Percentiles rank a stretch among this genome's conserved stretches.
These are phyloP conservation scores for Sporothrix brasiliensis DNA, from an alignment of 2,329 filamentous ascomycete species.

Conservation along the genomic window DNA sequence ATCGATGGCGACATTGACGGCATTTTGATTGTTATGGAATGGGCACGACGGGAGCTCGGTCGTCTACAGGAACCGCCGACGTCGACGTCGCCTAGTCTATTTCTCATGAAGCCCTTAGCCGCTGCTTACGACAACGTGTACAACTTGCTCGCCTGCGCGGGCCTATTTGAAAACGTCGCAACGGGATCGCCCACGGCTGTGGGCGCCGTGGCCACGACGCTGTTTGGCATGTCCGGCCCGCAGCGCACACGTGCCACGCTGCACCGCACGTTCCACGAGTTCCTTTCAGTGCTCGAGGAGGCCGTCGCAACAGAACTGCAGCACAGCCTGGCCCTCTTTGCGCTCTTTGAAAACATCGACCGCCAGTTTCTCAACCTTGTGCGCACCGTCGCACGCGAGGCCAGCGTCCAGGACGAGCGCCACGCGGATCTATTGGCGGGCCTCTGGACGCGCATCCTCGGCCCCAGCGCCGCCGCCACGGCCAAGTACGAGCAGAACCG, in stretches of 20 bases:
- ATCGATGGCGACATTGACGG: conserved; percentile 92
- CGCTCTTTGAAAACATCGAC: conserved; percentile 90
- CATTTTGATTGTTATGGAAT: conserved; percentile 94
- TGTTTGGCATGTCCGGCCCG: conserved; percentile 79
- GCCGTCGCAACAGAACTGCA: conserved; percentile 82
- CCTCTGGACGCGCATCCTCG: conserved; percentile 84
- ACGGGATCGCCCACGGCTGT: conserved; percentile 66
- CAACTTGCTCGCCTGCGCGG: conserved; percentile 68
- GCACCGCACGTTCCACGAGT: conserved; percentile 85
- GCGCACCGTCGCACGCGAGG: conserved; percentile 81
- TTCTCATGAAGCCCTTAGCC: conserved; percentile 5
- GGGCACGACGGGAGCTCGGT: conserved; percentile 83
- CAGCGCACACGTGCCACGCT: conserved; percentile 80
- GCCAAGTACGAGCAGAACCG: conserved; percentile 92
- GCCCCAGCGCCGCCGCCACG: conserved; percentile 72
- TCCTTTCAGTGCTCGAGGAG: conserved; percentile 84
- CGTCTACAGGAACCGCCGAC: conserved; percentile 65
- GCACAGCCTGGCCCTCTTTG: conserved; percentile 78
- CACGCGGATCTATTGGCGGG: conserved; percentile 81
- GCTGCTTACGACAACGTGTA: conserved; percentile 79
- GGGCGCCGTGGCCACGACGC: conserved; percentile 67
- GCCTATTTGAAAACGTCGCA: conserved; percentile 58
- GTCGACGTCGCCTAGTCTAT: background rate
- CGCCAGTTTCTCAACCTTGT: conserved; percentile 86
- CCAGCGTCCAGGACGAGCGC: conserved; percentile 74